A percentile compares a stretch with the other conserved stretches of the same genome.
These are phyloP conservation scores for Ascochyta viciae-villosae DNA, from an alignment of 2,329 filamentous ascomycete genomes.

Conservation along the genomic window DNA sequence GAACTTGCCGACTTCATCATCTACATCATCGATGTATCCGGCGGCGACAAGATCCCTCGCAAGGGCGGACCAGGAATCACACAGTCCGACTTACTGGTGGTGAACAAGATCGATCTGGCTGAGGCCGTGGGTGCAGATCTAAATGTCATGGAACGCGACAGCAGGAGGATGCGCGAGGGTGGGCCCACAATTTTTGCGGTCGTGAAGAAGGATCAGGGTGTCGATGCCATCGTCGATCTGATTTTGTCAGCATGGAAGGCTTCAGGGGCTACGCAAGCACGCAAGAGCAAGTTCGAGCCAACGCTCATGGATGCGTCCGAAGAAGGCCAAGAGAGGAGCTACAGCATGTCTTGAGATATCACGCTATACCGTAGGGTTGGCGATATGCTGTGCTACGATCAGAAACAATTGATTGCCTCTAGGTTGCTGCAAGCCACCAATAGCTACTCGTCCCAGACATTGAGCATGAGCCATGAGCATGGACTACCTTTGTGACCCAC, in stretches of 20 bases:
- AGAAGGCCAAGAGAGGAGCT: conserved; percentile 22
- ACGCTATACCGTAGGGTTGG: not conserved
- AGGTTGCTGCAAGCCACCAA: too few species aligned
- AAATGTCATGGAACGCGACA: conserved; percentile 91
- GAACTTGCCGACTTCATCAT: conserved; percentile 98
- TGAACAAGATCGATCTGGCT: conserved; percentile 97
- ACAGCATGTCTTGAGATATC: conserved; percentile 9
- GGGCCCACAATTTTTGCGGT: conserved; percentile 95
- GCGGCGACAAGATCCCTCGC: conserved; percentile 93
- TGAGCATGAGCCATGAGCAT: too few species aligned
- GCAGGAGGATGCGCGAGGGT: conserved; percentile 90
- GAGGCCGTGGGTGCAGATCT: conserved; percentile 90
- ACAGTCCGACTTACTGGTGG: conserved; percentile 88
- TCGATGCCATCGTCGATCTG: conserved; percentile 86
- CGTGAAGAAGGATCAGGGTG: conserved; percentile 89
- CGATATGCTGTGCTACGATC: not conserved
- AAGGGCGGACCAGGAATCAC: conserved; percentile 98
- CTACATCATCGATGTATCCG: conserved; percentile 97
- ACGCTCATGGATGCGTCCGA: conserved; percentile 40
- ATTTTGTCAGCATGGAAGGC: conserved; percentile 92
- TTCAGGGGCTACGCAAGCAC: conserved; percentile 70
- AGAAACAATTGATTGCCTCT: too few species aligned
- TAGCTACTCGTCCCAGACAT: too few species aligned
- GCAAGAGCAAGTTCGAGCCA: conserved; percentile 43
- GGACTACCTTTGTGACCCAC: too few species aligned